phyloP scores from a whole-genome alignment of 352 stramenopile genomes.

The Pythium aquatile region DNA sequence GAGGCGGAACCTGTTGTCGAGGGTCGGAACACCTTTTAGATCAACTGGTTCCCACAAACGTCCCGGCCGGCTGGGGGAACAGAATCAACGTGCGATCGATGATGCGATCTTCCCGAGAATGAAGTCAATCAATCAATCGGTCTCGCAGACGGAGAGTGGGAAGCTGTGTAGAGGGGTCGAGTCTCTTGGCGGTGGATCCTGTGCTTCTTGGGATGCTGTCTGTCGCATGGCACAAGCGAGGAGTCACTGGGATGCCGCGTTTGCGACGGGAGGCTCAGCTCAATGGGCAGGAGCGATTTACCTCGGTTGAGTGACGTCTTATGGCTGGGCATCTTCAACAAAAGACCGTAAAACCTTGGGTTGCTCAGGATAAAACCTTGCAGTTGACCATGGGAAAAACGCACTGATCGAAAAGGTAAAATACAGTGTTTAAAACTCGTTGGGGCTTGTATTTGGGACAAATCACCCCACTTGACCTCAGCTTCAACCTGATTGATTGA shows the following conservation, averaged over 20 bases:
- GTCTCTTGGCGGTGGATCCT: neutral
- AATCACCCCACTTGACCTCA: neutral
- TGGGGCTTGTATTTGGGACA: neutral
- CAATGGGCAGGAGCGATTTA: neutral
- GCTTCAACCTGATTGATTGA: conserved; percentile 17
- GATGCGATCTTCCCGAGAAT: neutral
- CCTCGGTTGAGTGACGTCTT: conserved; percentile 16
- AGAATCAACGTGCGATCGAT: neutral
- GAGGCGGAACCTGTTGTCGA: neutral
- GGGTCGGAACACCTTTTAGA: neutral
- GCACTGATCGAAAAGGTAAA: neutral
- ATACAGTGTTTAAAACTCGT: neutral
- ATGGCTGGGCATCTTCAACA: conserved; percentile 22
- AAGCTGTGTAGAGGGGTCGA: neutral
- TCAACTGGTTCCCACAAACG: neutral
- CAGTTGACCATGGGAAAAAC: neutral
- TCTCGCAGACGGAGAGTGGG: conserved; percentile 2
- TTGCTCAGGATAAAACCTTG: neutral
- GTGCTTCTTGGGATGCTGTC: neutral
- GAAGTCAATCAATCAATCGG: neutral
- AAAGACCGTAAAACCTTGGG: conserved; percentile 16
- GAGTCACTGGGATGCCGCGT: neutral
- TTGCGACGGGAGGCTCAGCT: neutral
- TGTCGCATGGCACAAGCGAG: neutral
- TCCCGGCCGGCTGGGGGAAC: neutral